Conservation (phyloP, 2,329 filamentous ascomycete genomes). For the Celoporthe dispersa region DNA sequence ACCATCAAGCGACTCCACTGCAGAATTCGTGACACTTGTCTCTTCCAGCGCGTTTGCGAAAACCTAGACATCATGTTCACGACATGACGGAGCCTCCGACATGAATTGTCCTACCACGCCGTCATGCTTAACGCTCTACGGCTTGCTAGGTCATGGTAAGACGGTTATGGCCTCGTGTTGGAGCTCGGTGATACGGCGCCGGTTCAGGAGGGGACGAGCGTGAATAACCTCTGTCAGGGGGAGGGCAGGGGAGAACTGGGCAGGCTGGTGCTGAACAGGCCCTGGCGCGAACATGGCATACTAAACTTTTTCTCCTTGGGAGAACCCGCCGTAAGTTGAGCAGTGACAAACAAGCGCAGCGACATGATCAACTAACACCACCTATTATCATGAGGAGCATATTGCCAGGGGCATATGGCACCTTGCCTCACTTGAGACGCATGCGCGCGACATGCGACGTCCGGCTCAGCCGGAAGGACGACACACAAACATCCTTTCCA, state of each 20-base stretch:
- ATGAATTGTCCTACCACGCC: not conserved
- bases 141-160: not conserved
- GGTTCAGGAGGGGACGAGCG: not conserved
- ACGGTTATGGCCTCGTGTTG: not conserved
- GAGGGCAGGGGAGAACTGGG: not conserved
- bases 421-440: not conserved
- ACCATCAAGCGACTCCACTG: slow-evolving; percentile 2
- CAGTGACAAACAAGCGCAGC: not conserved
- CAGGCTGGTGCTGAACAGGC: not conserved
- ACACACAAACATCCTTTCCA: not conserved
- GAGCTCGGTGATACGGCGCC: not conserved
- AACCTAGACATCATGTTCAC: not conserved
- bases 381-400: not conserved
- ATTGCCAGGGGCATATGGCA: not conserved
- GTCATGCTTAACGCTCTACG: not conserved
- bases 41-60: not conserved
- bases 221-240: not conserved
- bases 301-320: not conserved
- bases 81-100: not conserved
- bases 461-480: not conserved
- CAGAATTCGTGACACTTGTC: slow-evolving; percentile 5
- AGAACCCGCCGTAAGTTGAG: not conserved
- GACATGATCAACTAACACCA: not conserved
- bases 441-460: not conserved
- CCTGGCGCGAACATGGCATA: not conserved